Base-by-base conservation (phyloP, 140 eudicot genomes). In the Ambrosia hybrid region DNA sequence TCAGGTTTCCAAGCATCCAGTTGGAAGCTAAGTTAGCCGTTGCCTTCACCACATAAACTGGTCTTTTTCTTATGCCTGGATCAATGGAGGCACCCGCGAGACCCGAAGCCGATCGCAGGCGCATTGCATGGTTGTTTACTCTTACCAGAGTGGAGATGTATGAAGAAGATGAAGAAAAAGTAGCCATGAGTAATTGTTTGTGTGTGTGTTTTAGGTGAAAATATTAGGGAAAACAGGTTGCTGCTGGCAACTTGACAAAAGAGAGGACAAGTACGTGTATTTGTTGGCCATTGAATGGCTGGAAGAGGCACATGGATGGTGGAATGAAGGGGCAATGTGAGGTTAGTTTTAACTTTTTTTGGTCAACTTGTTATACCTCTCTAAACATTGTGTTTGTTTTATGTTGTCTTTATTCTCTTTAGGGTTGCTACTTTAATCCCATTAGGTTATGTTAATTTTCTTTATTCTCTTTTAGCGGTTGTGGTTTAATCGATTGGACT, bases 1-100 rank as follows among this genome's bases (percentile, higher is more conserved):
- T 83, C 99, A 49, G 97, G 97, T 49, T 65, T 76, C 96, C 96
- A 94, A 43, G 71, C 71, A 17, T 87, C 96, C 92, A 84, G 8
- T 78, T 41, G 14, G 85, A 65, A 61, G 87, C 71, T 46, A 81
- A 77, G 58, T 79, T 85, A 2, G 77, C 82, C 11, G 87, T 73
- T 0, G 82, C 71, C 17, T 41, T 76, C 12, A 84, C 10, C 26
- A 59, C 53, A 5, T 13, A 46, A 9, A 7, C 0, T 46, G 52
- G n/a, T 51, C 41, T 79, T 67, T 63, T 77, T 60, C 65, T 68
- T 34, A 34, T 45, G 43, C 74, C 37, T n/a, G 70, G 39, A 48
- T 48, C 55, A 5, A 58, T 59, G 48, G 48, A 43, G 48, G 48
- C 48, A 6, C 48, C 48, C 9, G 48, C 10, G 11, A 43, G 48